phyloP scores from a whole-genome alignment of 169 alveolate genomes.

The Besnoitia besnoiti region DNA sequence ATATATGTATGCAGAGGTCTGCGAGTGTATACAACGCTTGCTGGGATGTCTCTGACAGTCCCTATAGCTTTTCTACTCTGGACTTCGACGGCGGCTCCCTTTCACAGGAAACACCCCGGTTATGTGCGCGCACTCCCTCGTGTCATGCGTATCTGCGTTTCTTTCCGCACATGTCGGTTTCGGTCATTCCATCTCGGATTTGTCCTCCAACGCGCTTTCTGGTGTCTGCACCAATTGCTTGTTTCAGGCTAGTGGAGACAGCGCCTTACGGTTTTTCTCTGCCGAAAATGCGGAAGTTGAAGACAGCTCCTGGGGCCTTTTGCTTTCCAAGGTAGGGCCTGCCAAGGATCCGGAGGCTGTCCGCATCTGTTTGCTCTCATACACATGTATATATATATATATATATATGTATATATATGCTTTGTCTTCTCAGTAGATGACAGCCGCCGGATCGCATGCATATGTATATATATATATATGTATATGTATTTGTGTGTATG shows the following conservation, averaged over 20 bases:
- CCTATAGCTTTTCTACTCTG: too few species aligned
- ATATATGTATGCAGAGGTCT: too few species aligned
- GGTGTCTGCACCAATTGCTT: too few species aligned
- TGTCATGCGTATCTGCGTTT: background rate
- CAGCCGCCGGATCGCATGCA: background rate
- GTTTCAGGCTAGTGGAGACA: constrained; percentile 19
- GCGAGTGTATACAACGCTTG: too few species aligned
- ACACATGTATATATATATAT: background rate
- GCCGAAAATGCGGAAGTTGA: background rate
- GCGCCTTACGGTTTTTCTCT: background rate
- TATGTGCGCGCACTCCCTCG: background rate
- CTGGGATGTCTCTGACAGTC: too few species aligned
- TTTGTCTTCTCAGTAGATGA: background rate
- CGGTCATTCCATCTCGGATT: background rate
- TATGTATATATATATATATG: constrained; percentile 1
- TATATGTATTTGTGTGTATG: background rate
- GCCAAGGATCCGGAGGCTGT: background rate
- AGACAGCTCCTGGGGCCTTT: background rate
- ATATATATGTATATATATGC: background rate
- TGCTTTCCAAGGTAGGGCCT: background rate
- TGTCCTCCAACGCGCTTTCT: background rate
- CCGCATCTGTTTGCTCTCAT: background rate
- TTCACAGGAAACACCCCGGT: background rate
- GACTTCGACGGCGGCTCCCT: too few species aligned
- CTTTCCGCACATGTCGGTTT: background rate